Conservation (phyloP, 2,329 filamentous ascomycete species). For the Aspergillus pseudoterreus region DNA sequence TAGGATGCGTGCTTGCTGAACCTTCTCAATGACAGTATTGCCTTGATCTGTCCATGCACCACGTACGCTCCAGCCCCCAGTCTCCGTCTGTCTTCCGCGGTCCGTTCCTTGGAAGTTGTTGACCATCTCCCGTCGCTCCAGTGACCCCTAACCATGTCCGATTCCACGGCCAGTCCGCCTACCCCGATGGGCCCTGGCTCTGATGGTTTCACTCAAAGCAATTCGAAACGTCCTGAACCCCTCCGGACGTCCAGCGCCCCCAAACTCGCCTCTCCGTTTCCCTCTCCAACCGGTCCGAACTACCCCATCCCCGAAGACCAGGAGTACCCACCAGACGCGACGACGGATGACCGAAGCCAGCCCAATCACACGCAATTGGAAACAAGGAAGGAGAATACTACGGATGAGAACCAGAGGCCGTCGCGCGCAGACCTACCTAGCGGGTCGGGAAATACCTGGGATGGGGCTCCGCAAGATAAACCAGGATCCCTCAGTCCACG, state of each 20-base stretch:
- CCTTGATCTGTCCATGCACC: background rate
- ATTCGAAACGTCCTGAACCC: conserved; percentile 13
- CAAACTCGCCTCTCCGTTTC: conserved; percentile 26
- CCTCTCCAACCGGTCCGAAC: conserved; percentile 25
- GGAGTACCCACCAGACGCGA: conserved; percentile 5
- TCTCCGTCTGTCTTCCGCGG: background rate
- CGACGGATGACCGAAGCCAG: conserved; percentile 9
- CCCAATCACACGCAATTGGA: background rate
- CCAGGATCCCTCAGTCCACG: conserved; percentile 22
- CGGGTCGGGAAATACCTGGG: conserved; percentile 9
- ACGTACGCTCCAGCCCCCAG: background rate
- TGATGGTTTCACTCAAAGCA: conserved; percentile 14
- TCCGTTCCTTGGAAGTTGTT: background rate
- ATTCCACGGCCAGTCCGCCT: conserved; percentile 17
- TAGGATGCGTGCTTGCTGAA: conserved; percentile 4
- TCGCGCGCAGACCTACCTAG: conserved; percentile 1
- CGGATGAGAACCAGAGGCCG: conserved; percentile 8
- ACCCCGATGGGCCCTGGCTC: conserved; percentile 15
- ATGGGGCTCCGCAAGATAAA: conserved; percentile 17
- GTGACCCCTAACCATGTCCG: conserved; percentile 20
- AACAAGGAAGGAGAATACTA: conserved; percentile 6
- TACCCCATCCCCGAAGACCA: conserved; percentile 14
- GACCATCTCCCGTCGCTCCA: conserved; percentile 2
- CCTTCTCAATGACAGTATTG: background rate
- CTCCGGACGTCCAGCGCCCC: conserved; percentile 16